phyloP scores from a whole-genome alignment of 2,329 filamentous ascomycete genomes.

The Ophiostoma montium region DNA sequence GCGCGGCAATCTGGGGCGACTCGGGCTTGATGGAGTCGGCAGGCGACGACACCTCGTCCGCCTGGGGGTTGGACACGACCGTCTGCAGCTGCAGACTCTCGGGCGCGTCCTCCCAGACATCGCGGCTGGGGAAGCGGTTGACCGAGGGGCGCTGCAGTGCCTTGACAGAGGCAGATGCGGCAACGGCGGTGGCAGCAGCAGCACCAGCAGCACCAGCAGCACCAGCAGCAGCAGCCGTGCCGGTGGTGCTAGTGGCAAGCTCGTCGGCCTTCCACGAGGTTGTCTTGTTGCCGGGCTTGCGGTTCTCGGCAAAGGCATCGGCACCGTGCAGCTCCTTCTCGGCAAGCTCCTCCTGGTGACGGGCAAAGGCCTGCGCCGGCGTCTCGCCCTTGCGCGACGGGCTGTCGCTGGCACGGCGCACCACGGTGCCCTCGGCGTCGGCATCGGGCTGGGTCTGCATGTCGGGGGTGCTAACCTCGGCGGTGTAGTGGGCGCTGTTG shows the following conservation, averaged over 20 bases:
- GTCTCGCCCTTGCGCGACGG: slow-evolving; percentile 33
- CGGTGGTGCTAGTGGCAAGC: neutral
- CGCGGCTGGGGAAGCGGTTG: slow-evolving; percentile 68
- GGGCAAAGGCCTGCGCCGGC: slow-evolving; percentile 50
- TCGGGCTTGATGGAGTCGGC: slow-evolving; percentile 40
- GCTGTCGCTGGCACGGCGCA: slow-evolving; percentile 17
- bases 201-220: slow-evolving; percentile 2
- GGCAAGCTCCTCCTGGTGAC: slow-evolving; percentile 49
- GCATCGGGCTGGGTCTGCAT: slow-evolving; percentile 21
- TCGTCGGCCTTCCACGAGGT: slow-evolving; percentile 8
- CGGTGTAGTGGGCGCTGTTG: slow-evolving; percentile 62
- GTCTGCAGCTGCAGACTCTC: slow-evolving; percentile 71
- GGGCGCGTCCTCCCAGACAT: slow-evolving; percentile 90
- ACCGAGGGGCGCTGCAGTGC: neutral
- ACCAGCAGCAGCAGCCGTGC: slow-evolving; percentile 14
- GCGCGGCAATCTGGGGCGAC: slow-evolving; percentile 31
- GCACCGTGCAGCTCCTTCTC: slow-evolving; percentile 26
- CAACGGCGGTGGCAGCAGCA: slow-evolving; percentile 7
- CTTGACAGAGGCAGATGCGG: neutral
- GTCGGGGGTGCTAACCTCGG: slow-evolving; percentile 76
- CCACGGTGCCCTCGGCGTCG: slow-evolving; percentile 16
- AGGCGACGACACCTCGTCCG: slow-evolving; percentile 31
- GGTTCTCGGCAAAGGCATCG: slow-evolving; percentile 15
- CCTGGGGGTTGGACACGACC: slow-evolving; percentile 46
- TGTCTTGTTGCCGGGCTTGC: slow-evolving; percentile 33